Base-by-base conservation (phyloP, 1,284 basidiomycete species). In the Athelia psychrophila region DNA sequence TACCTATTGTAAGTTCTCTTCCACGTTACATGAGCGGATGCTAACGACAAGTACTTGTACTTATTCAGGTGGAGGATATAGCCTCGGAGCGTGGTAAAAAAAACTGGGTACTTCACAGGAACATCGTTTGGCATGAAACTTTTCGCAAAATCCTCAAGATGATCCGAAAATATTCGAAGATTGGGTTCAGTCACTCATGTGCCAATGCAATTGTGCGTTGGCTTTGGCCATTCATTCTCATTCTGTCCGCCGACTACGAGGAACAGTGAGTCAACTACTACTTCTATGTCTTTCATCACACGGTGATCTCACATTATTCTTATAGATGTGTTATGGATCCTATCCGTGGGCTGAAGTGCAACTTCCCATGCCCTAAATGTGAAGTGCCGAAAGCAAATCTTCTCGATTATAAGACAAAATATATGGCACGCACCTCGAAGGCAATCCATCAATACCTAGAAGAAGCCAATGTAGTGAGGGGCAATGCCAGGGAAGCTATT, bases 1-100 rank as follows among this genome's bases (percentile, higher is more conserved):
- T 78, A 10, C 75, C 74, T 42, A 66, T 78, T 45, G 72, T 78
- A 57, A 54, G 63, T 3, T 69, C 70, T 0, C 38, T 54, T 0
- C 48, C 69, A 0, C 69, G 78, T 13, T 49, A 63, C 1, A 78
- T 78, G 62, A 54, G 71, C 1, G 47, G 57, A 3, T 18, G 30
- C 24, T 15, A 30, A 12, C 18, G n/a, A n/a, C n/a, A n/a, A n/a
- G 24, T 5, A 42, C 24, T 24, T 15, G 19, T 22, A 15, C 30
- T 25, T 19, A 25, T 45, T 12, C 42, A 35, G 33, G 18, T 63
- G n/a, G 44, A 53, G 2, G 60, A 65, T 16, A 56, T 60, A 18
- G 46, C 47, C 2, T 32, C 50, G 1, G 42, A 65, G 30, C 47
- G 46, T 8, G 52, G 54, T 10, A 64, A 62, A 47, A 16, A 40